Evolutionary conservation across 1,284 basidiomycete genomes (phyloP).

Genomic region (Somion occarium): DNA sequence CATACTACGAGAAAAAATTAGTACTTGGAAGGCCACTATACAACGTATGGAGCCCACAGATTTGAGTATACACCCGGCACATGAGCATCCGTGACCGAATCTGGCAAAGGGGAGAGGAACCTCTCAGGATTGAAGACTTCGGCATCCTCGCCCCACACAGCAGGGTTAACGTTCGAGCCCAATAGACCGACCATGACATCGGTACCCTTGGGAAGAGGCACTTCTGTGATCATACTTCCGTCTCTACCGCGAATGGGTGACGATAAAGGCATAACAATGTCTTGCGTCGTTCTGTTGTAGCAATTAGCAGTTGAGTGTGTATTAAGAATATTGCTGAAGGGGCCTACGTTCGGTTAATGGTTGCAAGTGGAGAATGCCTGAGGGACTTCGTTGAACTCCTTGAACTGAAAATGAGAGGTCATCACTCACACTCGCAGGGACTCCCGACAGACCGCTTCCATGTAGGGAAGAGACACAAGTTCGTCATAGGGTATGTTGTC

Average conservation of each 20-base stretch:
- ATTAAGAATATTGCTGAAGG: neutral
- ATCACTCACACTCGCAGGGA: conserved; percentile 17
- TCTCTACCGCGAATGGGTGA: conserved; percentile 32
- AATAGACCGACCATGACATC: conserved; percentile 32
- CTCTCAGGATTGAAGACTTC: conserved; percentile 15
- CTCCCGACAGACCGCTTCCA: conserved; percentile 12
- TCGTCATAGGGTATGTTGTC: conserved; percentile 10
- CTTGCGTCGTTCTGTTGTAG: conserved; percentile 23
- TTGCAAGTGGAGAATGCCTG: conserved; percentile 1
- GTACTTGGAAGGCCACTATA: neutral
- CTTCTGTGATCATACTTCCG: conserved; percentile 30
- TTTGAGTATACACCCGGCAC: conserved; percentile 11
- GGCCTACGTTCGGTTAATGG: neutral
- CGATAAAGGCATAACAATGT: conserved; percentile 48
- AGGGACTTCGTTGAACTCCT: too few species aligned
- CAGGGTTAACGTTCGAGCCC: conserved; percentile 41
- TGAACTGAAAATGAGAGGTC: too few species aligned
- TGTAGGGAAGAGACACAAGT: conserved; percentile 11
- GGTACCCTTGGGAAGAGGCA: conserved; percentile 41
- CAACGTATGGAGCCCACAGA: conserved; percentile 6
- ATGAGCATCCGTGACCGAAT: conserved; percentile 3
- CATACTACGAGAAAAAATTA: conserved; percentile 4
- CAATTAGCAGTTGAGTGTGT: neutral
- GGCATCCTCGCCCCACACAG: conserved; percentile 36
- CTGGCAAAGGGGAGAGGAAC: conserved; percentile 9